phyloP scores from a whole-genome alignment of 169 alveolate species.

The Cryptosporidium sp. region DNA sequence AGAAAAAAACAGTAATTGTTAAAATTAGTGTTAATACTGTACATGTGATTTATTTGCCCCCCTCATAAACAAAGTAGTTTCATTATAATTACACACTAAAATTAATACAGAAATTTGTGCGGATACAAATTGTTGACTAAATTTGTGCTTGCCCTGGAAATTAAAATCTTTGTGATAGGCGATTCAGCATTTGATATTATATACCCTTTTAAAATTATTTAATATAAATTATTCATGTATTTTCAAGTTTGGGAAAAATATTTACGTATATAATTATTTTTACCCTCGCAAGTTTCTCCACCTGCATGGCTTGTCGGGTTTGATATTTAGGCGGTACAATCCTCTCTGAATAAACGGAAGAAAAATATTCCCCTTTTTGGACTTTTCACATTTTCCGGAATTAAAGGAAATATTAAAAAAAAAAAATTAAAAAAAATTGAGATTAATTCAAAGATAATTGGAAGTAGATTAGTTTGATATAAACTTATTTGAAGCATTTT shows the following conservation, averaged over 20 bases:
- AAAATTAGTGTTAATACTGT: background rate
- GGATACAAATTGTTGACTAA: background rate
- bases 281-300: constrained; percentile 75
- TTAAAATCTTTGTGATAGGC: background rate
- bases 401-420: background rate
- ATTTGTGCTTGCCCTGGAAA: background rate
- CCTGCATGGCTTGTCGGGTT: constrained; percentile 78
- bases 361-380: constrained; percentile 72
- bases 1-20: background rate
- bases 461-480: background rate
- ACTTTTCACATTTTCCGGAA: constrained; percentile 28
- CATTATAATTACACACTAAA: background rate
- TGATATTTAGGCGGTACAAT: constrained; percentile 76
- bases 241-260: background rate
- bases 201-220: background rate
- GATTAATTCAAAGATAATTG: background rate
- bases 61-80: background rate
- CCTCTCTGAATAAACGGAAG: constrained; percentile 71
- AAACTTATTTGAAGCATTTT: background rate
- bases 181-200: background rate
- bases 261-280: constrained; percentile 41
- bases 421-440: background rate
- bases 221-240: constrained; percentile 4
- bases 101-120: background rate
- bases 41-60: background rate